Evolutionary conservation across 176 grass and related monocot species (phyloP).

Genomic region (Olyra latifolia): DNA sequence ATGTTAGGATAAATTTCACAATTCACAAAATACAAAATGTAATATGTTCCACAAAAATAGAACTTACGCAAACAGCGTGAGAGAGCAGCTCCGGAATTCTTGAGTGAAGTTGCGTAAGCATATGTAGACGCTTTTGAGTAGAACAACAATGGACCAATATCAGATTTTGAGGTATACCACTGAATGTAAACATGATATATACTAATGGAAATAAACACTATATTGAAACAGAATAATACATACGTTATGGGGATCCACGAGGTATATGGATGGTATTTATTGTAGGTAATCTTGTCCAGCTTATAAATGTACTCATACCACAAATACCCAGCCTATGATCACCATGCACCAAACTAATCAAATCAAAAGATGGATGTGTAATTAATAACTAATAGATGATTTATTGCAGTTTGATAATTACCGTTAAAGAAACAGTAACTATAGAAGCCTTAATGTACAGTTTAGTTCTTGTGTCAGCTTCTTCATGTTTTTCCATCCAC

Average conservation of each 20-base stretch:
- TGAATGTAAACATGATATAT: not conserved
- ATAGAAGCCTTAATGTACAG: constrained; percentile 75
- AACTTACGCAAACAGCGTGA: constrained; percentile 96
- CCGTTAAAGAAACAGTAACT: constrained; percentile 67
- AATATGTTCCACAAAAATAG: not conserved
- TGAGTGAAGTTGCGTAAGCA: constrained; percentile 93
- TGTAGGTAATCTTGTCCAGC: constrained; percentile 96
- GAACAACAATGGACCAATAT: constrained; percentile 38
- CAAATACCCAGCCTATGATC: constrained; percentile 78
- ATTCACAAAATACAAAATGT: not conserved
- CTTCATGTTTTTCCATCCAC: constrained; percentile 98
- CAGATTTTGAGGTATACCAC: constrained; percentile 37
- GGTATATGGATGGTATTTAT: constrained; percentile 97
- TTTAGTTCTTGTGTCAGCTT: constrained; percentile 75
- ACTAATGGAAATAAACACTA: not conserved
- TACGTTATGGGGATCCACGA: constrained; percentile 99
- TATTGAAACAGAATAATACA: constrained; percentile 17
- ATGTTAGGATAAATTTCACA: not conserved
- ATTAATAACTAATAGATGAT: not conserved
- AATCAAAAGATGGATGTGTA: constrained; percentile 11
- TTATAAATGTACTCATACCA: constrained; percentile 99
- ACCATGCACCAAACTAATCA: constrained; percentile 16
- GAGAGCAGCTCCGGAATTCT: constrained; percentile 78
- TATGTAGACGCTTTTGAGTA: constrained; percentile 79
- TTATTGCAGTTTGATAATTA: constrained; percentile 46